These are phyloP conservation scores for Blastomyces silverae DNA, from an alignment of 2,329 filamentous ascomycete species.

Conservation along the genomic window DNA sequence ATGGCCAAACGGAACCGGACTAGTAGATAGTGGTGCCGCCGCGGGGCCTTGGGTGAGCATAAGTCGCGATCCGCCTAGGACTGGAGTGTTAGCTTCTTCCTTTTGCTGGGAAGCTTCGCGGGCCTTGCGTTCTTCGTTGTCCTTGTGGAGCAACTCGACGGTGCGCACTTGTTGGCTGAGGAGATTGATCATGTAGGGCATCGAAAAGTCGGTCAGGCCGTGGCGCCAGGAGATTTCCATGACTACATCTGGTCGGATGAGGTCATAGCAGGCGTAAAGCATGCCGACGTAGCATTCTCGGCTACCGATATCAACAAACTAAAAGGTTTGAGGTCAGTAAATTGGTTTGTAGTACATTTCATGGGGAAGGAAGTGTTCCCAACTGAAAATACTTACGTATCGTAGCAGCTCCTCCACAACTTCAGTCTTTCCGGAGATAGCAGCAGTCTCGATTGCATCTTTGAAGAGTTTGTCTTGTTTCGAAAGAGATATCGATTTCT, in stretches of 20 bases:
- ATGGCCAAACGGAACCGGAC: conserved; percentile 64
- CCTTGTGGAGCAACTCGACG: conserved; percentile 77
- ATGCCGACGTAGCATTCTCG: conserved; percentile 99
- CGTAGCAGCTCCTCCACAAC: conserved; percentile 92
- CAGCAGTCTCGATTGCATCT: conserved; percentile 96
- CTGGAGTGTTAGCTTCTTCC: conserved; percentile 88
- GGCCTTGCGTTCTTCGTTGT: conserved; percentile 88
- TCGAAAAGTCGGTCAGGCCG: conserved; percentile 90
- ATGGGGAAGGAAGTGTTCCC: not conserved
- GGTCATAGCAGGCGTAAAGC: conserved; percentile 97
- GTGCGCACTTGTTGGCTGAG: conserved; percentile 83
- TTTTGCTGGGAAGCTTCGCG: conserved; percentile 68
- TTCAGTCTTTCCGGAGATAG: conserved; percentile 80
- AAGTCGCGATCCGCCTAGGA: conserved; percentile 77
- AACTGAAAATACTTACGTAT: conserved; percentile 69
- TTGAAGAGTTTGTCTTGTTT: conserved; percentile 99
- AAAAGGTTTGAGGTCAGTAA: conserved; percentile 31
- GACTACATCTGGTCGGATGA: conserved; percentile 85
- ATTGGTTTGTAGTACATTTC: not conserved
- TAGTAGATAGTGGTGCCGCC: conserved; percentile 38
- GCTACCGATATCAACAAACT: conserved; percentile 99
- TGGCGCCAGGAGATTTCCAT: conserved; percentile 97
- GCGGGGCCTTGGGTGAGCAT: conserved; percentile 92
- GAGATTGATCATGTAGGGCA: conserved; percentile 99
- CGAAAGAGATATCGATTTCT: conserved; percentile 94